Percentiles rank a stretch among this genome's conserved stretches.
Evolutionary conservation across 192 early-diverging fungal genomes (phyloP).

Genomic region (Coemansia brasiliensis): DNA sequence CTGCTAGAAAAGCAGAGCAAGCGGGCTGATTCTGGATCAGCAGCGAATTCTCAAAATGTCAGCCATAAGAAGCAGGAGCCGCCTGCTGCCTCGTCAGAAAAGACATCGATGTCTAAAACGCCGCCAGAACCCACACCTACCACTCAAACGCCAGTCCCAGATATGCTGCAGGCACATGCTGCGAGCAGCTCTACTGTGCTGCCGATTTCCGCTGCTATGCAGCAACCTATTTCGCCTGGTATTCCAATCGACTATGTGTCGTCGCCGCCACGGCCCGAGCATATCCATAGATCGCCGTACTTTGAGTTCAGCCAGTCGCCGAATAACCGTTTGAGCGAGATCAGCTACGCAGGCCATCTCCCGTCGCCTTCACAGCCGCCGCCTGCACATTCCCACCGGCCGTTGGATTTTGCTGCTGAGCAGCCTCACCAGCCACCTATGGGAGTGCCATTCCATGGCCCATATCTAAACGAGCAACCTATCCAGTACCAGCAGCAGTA

Average conservation of each 20-base stretch:
- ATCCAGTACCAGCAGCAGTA: conserved; percentile 16
- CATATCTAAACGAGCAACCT: background rate
- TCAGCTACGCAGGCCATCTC: background rate
- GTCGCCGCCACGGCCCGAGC: conserved; percentile 4
- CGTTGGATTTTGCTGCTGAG: conserved; percentile 3
- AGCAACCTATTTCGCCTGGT: conserved; percentile 5
- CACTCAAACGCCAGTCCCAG: conserved; percentile 5
- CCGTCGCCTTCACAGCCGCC: background rate
- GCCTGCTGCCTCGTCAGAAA: background rate
- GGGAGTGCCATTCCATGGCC: background rate
- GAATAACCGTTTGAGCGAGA: background rate
- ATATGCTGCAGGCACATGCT: no score
- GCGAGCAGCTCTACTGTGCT: background rate
- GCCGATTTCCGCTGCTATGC: background rate
- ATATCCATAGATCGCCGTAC: background rate
- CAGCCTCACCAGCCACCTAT: no score
- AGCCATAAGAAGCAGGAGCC: background rate
- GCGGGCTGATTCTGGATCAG: conserved; percentile 14
- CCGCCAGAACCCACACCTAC: no score
- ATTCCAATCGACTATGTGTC: conserved; percentile 1
- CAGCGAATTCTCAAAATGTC: background rate
- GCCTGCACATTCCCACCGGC: conserved; percentile 1
- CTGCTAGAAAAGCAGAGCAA: conserved; percentile 49
- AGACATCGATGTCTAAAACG: no score
- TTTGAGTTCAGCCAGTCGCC: conserved; percentile 14